Evolutionary conservation across 2,329 filamentous ascomycete genomes (phyloP).

Genomic region (Sphaceloma murrayae): DNA sequence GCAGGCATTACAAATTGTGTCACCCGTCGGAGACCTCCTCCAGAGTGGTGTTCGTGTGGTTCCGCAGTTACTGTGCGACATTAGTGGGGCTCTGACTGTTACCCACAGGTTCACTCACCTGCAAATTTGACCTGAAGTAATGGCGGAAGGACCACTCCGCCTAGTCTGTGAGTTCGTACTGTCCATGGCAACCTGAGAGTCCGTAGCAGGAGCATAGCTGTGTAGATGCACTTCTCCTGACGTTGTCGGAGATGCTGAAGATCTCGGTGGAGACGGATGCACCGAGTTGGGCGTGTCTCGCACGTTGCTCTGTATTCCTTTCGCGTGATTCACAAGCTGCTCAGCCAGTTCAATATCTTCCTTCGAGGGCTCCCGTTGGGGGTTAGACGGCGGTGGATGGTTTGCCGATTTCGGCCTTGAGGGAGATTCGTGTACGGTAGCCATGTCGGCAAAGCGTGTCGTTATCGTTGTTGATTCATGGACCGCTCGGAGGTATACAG

Average conservation of each 20-base stretch:
- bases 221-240: slow-evolving; percentile 17
- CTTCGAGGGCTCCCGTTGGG: slow-evolving; percentile 38
- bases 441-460: slow-evolving; percentile 4
- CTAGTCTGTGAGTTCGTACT: slow-evolving; percentile 1
- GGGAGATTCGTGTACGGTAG: slow-evolving; percentile 13
- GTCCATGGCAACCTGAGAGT: background rate
- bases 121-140: slow-evolving; percentile 54
- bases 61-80: slow-evolving; percentile 67
- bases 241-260: slow-evolving; percentile 15
- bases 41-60: slow-evolving; percentile 91
- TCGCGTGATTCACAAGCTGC: slow-evolving; percentile 40
- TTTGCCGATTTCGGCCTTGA: background rate
- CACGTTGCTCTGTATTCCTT: slow-evolving; percentile 24
- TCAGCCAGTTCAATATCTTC: slow-evolving; percentile 43
- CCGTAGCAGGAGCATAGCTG: slow-evolving; percentile 12
- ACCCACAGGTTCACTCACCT: slow-evolving; percentile 45
- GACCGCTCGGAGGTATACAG: background rate
- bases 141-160: slow-evolving; percentile 19
- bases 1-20: slow-evolving; percentile 96
- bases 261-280: slow-evolving; percentile 17
- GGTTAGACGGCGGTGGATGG: slow-evolving; percentile 22
- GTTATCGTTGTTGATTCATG: slow-evolving; percentile 17
- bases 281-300: slow-evolving; percentile 16
- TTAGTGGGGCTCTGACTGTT: slow-evolving; percentile 17
- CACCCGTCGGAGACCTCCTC: slow-evolving; percentile 84